Evolutionary conservation across 257 asterid species (phyloP), one percentile per base, ranked within the genome.

Genomic region (Leptodermis oblonga): DNA sequence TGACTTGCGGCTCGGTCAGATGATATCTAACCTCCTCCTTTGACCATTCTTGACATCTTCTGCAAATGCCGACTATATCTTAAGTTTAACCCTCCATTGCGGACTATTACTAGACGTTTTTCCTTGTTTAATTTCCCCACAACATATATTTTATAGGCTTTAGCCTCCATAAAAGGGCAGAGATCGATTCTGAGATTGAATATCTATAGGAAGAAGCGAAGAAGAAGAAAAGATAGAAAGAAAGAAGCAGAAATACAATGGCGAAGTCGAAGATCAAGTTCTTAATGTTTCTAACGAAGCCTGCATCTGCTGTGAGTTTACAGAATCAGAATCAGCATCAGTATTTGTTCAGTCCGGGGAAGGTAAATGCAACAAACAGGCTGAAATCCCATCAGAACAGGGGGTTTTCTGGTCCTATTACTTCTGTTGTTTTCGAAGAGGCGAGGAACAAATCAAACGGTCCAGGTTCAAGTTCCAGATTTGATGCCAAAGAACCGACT

Each of bases 331-430:
- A 58, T 31, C 59, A 12, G 33, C 20, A 64, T 8, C 55, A 65
- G 31, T 25, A 56, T 11, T 79, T 78, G 3, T 84, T 73, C 73
- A 84, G 89, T 69, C 89, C 89, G 1, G 72, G 80, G 2, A 74
- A 67, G 48, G 71, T 42, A 14, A 58, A 64, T 22, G 33, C 53
- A 28, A 62, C 52, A 30, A 62, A 55, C 68, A 73, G 42, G 70
- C 30, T 33, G 43, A 73, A 71, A 26, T 5, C 70, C 69, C 75
- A 68, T 9, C 70, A 55, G 75, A 67, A 65, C 7, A 80, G 39
- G 61, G 85, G 84, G 11, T 77, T 75, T 45, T 80, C 85, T 7
- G 89, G 86, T 33, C 83, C 88, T 41, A 43, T 78, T 9, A 53
- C 75, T n/a, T 70, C 83, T 0, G 54, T 62, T 0, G 74, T 77